phyloP scores from a whole-genome alignment of 169 alveolate species.

The Plasmodium reichenowi region DNA sequence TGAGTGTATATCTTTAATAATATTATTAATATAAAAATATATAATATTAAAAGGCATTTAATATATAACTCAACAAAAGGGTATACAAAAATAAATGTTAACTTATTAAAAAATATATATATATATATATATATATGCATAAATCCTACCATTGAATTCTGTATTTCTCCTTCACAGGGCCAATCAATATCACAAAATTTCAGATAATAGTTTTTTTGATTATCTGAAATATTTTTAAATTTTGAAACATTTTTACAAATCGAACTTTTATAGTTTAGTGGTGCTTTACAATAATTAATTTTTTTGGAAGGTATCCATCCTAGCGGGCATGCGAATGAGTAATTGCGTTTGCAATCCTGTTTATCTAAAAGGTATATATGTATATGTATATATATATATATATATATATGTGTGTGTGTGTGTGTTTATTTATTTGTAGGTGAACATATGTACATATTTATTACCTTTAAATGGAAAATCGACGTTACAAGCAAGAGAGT shows the following conservation, averaged over 20 bases:
- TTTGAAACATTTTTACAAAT: constrained; percentile 30
- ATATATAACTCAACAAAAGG: neutral
- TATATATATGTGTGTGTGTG: too few relatives aligned
- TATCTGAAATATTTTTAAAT: constrained; percentile 56
- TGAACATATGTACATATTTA: neutral
- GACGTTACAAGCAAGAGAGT: constrained; percentile 47
- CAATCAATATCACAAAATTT: constrained; percentile 60
- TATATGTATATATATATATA: neutral
- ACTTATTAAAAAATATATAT: neutral
- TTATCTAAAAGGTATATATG: constrained; percentile 4
- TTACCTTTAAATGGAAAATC: constrained; percentile 75
- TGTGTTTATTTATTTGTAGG: too few relatives aligned
- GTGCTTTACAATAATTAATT: constrained; percentile 54
- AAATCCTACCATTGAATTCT: constrained; percentile 30
- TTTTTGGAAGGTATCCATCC: constrained; percentile 61
- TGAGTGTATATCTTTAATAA: too few relatives aligned
- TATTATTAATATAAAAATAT: too few relatives aligned
- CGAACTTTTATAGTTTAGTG: constrained; percentile 41
- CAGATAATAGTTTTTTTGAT: constrained; percentile 47
- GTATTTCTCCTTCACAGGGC: constrained; percentile 72
- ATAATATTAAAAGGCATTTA: neutral
- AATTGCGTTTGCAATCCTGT: constrained; percentile 34
- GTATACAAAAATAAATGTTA: neutral
- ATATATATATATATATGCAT: neutral
- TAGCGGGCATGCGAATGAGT: constrained; percentile 53